Base-by-base conservation (phyloP, 345 rosid genomes). In the Euclidium syriacum region DNA sequence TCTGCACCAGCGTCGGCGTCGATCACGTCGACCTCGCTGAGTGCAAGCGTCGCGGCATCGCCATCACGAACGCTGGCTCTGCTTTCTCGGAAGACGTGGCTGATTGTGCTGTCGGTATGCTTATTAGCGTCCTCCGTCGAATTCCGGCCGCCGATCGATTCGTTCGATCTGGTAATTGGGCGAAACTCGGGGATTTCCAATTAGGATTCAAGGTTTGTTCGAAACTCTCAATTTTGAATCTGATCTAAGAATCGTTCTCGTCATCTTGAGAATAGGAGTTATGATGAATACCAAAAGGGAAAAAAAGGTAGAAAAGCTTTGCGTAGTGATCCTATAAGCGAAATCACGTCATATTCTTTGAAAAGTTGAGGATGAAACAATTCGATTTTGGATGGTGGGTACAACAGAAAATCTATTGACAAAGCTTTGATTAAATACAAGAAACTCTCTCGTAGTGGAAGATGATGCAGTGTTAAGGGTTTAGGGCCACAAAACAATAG, bases 71-170 rank as follows among this genome's bases (percentile, higher is more conserved):
- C 26, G 71, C 82, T 2, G 83, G 79, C n/a, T 40, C 44, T 6
- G 50, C 70, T 5, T 79, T 44, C 17, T 69, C 84, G 5, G 78
- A 73, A 15, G 84, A 82, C 15, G 81, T 64, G 0, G 90, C 95
- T 0, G 95, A 81, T 64, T 30, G 47, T 49, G 85, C 88, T 0
- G 81, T 84, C 10, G 84, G 81, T 7, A 41, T 86, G 75, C 68
- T 82, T 49, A 65, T 82, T 4, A 81, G 80, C 25, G 79, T 82
- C 15, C 39, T 79, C 49, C 68, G 87, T 55, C 78, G 71, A 35
- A 61, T 80, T 22, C 67, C 87, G 2, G 83, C 81, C 11, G 58
- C 76, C 2, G 75, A 84, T 61, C 73, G 86, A n/a, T 74, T 46
- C 20, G 71, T 80, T 1, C 68, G 71, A 52, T 63, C 25, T 4